phyloP scores from a whole-genome alignment of 2,329 filamentous ascomycete species.

The Aspergillus pseudoterreus region DNA sequence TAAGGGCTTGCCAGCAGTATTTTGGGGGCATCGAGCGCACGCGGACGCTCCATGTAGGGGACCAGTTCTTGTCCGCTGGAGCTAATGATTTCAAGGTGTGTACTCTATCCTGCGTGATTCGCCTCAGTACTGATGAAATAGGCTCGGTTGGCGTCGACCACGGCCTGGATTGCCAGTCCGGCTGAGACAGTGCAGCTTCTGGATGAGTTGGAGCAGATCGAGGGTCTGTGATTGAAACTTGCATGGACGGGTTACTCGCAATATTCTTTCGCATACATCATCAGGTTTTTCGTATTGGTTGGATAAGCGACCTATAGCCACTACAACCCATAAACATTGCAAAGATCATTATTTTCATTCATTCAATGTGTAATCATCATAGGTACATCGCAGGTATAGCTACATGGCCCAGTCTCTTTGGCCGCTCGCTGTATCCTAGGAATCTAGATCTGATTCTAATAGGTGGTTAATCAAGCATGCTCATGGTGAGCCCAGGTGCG shows the following conservation, averaged over 20 bases:
- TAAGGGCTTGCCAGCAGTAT: constrained; percentile 85
- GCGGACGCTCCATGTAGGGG: constrained; percentile 86
- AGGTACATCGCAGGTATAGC: not conserved
- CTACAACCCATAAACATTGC: no score
- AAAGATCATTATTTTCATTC: not conserved
- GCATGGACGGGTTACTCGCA: not conserved
- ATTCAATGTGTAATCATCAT: not conserved
- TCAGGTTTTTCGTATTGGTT: no score
- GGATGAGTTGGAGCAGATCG: constrained; percentile 65
- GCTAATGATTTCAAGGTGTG: constrained; percentile 91
- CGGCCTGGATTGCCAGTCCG: constrained; percentile 94
- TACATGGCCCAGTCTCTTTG: not conserved
- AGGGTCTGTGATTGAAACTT: not conserved
- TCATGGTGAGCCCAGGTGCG: constrained; percentile 8
- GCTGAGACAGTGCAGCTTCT: constrained; percentile 84
- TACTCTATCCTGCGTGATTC: not conserved
- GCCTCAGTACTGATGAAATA: constrained; percentile 15
- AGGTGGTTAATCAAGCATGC: not conserved
- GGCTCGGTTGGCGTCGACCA: constrained; percentile 85
- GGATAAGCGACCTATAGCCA: no score
- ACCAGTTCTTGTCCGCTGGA: constrained; percentile 92
- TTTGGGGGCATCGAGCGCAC: constrained; percentile 73
- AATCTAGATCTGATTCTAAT: no score
- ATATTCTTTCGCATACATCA: not conserved
- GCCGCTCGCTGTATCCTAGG: not conserved